Base-by-base conservation (phyloP, 352 stramenopile genomes). In the Phytophthora agathidicida region DNA sequence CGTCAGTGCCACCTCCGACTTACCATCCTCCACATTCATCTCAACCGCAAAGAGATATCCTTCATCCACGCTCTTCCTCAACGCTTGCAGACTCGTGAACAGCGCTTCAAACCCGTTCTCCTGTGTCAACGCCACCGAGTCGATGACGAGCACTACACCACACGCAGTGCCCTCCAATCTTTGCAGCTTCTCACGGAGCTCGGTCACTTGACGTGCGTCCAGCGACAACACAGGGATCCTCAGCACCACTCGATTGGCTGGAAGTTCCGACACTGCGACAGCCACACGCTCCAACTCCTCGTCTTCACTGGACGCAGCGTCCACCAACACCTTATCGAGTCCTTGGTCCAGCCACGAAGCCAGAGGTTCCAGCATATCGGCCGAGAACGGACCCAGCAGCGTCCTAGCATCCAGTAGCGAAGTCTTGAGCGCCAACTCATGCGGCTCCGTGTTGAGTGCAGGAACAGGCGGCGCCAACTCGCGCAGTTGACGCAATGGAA, bases 281-380 rank as follows among this genome's bases (percentile, higher is more conserved):
- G 63, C 81, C 11, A 89, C 65, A 19, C 61, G 67, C 60, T 83
- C 70, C 20, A 90, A 44, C 20, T 80, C 76, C 7, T 38, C 50
- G 32, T 90, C 77, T 20, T 86, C 68, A 22, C 42, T 76, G 10
- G 68, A 79, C 2, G 61, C 52, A 13, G 70, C 76, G 3, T 77
- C 56, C 17, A 94, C 68, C 19, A 94, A 57, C 42, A 87, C 77
- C 33, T 83, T 82, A 3, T 60, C 33, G 1, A 76, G 46, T 8
- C 85, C 82, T 19, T 94, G 66, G 39, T 94, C 80, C 33, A 94
- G 71, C 83, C 83, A 94, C 27, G 41, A 58, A 41, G 75, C 68
- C 2, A 87, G 59, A 5, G 48, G 41, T 8, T 84, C 80, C 14
- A 91, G 75, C 70, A 86, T 90, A 8, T 77, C 66, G 20, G 60